Evolutionary conservation across 495 filamentous ascomycete genomes (phyloP).

Genomic region (Penicillium herquei): DNA sequence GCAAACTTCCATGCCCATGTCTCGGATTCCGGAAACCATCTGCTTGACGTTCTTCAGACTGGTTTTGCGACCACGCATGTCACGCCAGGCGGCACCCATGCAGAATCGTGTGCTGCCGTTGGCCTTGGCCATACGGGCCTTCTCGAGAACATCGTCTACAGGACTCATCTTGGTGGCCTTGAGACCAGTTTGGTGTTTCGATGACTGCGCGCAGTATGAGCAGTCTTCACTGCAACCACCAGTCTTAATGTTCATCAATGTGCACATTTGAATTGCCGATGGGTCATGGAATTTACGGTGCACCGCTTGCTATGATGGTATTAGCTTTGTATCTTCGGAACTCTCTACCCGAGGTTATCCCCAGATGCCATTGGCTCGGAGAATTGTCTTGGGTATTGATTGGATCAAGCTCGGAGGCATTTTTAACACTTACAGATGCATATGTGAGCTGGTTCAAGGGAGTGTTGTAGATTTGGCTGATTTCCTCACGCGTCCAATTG

Average conservation of each 20-base stretch:
- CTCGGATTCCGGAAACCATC: conserved; percentile 76
- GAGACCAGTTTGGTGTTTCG: conserved; percentile 73
- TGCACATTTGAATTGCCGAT: conserved; percentile 79
- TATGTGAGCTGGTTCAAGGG: conserved; percentile 75
- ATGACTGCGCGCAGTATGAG: conserved; percentile 84
- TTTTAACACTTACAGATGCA: conserved; percentile 59
- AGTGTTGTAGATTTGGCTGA: conserved; percentile 70
- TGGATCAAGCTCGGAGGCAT: not conserved
- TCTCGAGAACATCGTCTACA: conserved; percentile 73
- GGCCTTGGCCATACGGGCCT: conserved; percentile 69
- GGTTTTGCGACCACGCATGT: conserved; percentile 85
- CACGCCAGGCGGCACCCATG: conserved; percentile 88
- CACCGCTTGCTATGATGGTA: conserved; percentile 54
- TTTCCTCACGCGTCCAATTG: conserved; percentile 77
- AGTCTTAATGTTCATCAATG: conserved; percentile 93
- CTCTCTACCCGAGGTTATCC: not conserved
- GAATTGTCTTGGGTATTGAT: not conserved
- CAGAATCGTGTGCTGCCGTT: conserved; percentile 86
- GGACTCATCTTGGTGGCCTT: conserved; percentile 72
- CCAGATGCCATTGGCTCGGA: not conserved
- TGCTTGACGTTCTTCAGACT: conserved; percentile 72
- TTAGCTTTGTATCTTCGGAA: conserved; percentile 1
- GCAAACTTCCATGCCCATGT: conserved; percentile 80
- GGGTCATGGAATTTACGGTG: conserved; percentile 82
- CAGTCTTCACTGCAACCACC: conserved; percentile 87